Evolutionary conservation across 2,329 filamentous ascomycete species (phyloP).

Genomic region (Cladosporium phlei): DNA sequence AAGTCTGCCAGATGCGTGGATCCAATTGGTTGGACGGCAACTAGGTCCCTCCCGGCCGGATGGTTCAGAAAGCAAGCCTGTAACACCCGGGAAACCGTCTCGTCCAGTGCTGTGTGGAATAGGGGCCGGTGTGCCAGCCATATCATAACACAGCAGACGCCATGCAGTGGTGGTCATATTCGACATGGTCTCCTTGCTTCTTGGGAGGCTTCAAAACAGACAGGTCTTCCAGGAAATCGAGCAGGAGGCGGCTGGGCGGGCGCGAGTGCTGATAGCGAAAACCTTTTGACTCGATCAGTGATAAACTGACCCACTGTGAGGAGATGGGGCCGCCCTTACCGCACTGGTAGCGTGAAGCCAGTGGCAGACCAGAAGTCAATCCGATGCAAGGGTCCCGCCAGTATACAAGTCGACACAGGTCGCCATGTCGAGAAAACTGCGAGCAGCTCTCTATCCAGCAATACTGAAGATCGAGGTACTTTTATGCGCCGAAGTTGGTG

Average conservation of each 20-base stretch:
- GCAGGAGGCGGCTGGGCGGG: not conserved
- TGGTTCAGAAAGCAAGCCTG: conserved; percentile 5
- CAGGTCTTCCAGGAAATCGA: not conserved
- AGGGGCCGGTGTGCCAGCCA: no score
- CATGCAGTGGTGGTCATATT: no score
- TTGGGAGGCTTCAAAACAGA: no score
- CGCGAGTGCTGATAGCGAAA: conserved; percentile 2
- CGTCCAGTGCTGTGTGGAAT: no score
- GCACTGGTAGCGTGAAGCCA: conserved; percentile 6
- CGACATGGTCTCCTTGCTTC: no score
- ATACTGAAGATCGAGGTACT: conserved; percentile 3
- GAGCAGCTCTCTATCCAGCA: conserved; percentile 7
- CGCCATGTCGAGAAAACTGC: conserved; percentile 3
- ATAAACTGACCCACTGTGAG: conserved; percentile 7
- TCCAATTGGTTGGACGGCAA: conserved; percentile 7
- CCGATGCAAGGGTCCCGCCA: conserved; percentile 6
- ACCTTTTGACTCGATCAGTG: conserved; percentile 9
- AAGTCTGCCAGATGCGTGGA: not conserved
- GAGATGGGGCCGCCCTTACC: conserved; percentile 9
- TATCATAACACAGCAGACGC: no score
- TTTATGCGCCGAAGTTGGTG: not conserved
- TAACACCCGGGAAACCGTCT: not conserved
- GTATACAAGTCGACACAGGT: not conserved
- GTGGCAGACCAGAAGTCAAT: conserved; percentile 1
- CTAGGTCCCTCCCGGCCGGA: conserved; percentile 3